phyloP scores from a whole-genome alignment of 129 eudicot genomes.

The Chrysanthemum seticuspe region DNA sequence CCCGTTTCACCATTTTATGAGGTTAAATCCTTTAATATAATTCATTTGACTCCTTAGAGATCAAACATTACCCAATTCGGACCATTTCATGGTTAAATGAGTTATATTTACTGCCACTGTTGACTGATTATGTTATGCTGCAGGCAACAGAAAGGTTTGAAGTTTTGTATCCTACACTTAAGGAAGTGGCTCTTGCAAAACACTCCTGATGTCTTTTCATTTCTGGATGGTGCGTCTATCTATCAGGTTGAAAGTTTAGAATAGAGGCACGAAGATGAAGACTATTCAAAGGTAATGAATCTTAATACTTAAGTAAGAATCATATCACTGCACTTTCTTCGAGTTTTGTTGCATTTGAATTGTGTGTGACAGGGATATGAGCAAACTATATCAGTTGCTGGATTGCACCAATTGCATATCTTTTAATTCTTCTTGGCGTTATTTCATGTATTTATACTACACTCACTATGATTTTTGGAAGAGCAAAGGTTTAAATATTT shows the following conservation, averaged over 20 bases:
- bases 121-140: constrained; percentile 8
- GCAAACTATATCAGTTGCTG: constrained; percentile 70
- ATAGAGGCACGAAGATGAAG: too few species aligned
- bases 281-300: too few species aligned
- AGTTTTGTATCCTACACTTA: constrained; percentile 76
- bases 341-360: not conserved
- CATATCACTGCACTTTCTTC: too few species aligned
- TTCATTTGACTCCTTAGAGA: not conserved
- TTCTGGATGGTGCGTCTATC: too few species aligned
- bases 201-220: too few species aligned
- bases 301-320: too few species aligned
- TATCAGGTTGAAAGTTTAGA: too few species aligned
- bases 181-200: constrained; percentile 83
- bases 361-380: constrained; percentile 55
- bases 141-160: constrained; percentile 94
- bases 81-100: not conserved
- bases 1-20: not conserved
- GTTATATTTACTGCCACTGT: not conserved
- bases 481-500: constrained; percentile 47
- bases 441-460: constrained; percentile 81
- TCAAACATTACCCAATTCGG: not conserved
- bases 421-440: constrained; percentile 93
- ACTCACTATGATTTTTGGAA: constrained; percentile 71
- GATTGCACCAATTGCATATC: constrained; percentile 88
- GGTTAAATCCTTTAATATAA: not conserved